Percentiles rank a stretch among this genome's conserved stretches.
Conservation (phyloP, 2,329 filamentous ascomycete genomes). For the Fusarium sp. region DNA sequence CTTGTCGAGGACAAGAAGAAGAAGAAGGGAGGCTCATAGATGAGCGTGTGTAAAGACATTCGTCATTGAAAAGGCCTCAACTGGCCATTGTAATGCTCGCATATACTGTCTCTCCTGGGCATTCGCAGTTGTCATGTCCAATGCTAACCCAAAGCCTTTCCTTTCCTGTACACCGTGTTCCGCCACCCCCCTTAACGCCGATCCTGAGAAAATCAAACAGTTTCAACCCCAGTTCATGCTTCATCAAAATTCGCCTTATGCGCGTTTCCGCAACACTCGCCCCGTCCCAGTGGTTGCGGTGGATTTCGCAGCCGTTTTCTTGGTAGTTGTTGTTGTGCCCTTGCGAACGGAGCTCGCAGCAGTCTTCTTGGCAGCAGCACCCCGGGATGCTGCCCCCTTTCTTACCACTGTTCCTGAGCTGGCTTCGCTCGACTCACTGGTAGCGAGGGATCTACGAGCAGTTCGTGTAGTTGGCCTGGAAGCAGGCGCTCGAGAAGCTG, state of each 20-base stretch:
- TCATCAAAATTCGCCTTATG: conserved; percentile 44
- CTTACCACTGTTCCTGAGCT: conserved; percentile 75
- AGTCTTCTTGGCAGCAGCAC: conserved; percentile 61
- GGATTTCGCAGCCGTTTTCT: conserved; percentile 52
- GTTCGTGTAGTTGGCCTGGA: conserved; percentile 59
- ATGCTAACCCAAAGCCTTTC: conserved; percentile 15
- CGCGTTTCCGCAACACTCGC: conserved; percentile 68
- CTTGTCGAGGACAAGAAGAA: conserved; percentile 97
- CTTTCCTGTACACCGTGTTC: conserved; percentile 28
- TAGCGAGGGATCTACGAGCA: conserved; percentile 66
- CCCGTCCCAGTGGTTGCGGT: conserved; percentile 60
- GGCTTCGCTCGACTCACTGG: conserved; percentile 72
- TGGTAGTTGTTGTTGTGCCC: conserved; percentile 63
- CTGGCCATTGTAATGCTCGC: conserved; percentile 35
- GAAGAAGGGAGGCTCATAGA: conserved; percentile 56
- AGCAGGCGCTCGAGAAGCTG: conserved; percentile 52
- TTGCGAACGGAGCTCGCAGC: conserved; percentile 68
- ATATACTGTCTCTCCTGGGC: conserved; percentile 28
- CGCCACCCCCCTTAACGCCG: conserved; percentile 36
- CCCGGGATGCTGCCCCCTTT: conserved; percentile 59
- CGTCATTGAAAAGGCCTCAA: conserved; percentile 33
- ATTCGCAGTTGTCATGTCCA: conserved; percentile 25
- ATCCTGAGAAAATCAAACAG: conserved; percentile 22
- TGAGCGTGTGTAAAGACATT: conserved; percentile 30
- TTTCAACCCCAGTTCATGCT: background rate